A percentile compares a stretch with the other conserved stretches of the same genome.
Conservation (phyloP, 2,329 filamentous ascomycete species). For the Diaporthe citri region DNA sequence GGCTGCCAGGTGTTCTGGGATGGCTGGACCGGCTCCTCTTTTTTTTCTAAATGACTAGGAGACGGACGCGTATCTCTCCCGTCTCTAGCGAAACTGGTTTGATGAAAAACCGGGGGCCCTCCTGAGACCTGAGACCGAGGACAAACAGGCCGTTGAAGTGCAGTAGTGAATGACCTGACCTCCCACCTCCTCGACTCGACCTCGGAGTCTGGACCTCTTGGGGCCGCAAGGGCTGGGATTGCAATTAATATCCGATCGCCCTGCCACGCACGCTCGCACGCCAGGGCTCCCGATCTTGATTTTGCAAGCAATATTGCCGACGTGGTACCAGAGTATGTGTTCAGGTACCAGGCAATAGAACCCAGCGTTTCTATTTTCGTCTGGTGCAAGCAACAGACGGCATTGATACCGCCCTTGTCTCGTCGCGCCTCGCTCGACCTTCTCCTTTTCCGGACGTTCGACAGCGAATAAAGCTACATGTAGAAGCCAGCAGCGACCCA, state of each 20-base stretch:
- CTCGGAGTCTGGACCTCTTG: background rate
- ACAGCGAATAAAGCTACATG: background rate
- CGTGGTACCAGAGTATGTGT: background rate
- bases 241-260: constrained; percentile 27
- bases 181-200: background rate
- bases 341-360: background rate
- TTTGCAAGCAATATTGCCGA: background rate
- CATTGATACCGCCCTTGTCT: constrained; percentile 22
- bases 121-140: constrained; percentile 20
- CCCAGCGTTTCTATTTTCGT: constrained; percentile 21
- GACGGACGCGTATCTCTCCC: constrained; percentile 20
- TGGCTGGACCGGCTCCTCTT: constrained; percentile 4
- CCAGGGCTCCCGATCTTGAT: constrained; percentile 7
- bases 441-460: constrained; percentile 23
- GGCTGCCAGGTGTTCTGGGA: constrained; percentile 17
- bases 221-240: background rate
- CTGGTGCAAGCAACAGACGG: constrained; percentile 2
- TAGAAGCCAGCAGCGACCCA: background rate
- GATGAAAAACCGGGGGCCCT: constrained; percentile 25
- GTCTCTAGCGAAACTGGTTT: constrained; percentile 36
- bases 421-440: constrained; percentile 25
- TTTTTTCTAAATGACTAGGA: constrained; percentile 11
- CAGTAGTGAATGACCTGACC: constrained; percentile 5
- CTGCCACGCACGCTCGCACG: constrained; percentile 18
- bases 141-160: constrained; percentile 7